These are phyloP conservation scores for Linnemannia elongata DNA, from an alignment of 192 early-diverging fungal genomes.

Conservation along the genomic window DNA sequence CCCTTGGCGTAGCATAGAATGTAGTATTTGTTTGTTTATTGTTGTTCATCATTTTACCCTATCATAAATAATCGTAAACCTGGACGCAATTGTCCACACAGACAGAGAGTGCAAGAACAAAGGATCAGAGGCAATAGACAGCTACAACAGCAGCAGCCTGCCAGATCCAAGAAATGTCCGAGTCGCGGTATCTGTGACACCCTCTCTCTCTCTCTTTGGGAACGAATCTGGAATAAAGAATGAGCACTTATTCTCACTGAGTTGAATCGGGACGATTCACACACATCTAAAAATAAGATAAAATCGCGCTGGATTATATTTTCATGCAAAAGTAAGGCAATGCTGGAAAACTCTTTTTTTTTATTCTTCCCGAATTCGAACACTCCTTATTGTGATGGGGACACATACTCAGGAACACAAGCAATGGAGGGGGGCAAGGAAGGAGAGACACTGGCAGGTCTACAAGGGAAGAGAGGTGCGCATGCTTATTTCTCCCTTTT, in stretches of 20 bases:
- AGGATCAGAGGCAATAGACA: no score
- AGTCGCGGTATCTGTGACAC: no score
- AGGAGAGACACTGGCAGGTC: not conserved
- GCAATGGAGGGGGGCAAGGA: not conserved
- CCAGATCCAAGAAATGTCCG: no score
- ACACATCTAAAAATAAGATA: not conserved
- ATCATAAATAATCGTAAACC: not conserved
- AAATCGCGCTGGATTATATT: not conserved
- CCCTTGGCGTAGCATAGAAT: slow-evolving; percentile 58
- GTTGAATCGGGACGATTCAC: no score
- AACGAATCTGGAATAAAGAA: no score
- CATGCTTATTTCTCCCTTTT: not conserved
- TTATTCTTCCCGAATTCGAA: not conserved
- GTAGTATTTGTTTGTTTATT: not conserved
- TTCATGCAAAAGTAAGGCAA: not conserved
- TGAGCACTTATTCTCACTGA: no score
- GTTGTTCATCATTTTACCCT: not conserved
- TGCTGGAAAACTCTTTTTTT: not conserved
- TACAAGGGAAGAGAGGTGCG: not conserved
- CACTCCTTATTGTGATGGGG: not conserved
- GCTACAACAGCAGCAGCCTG: no score
- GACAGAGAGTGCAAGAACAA: no score
- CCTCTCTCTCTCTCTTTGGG: no score
- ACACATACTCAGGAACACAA: no score
- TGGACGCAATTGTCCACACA: not conserved